A percentile compares a stretch with the other conserved stretches of the same genome.
Evolutionary conservation across 2,329 filamentous ascomycete species (phyloP).

Genomic region (Penicillium paneum): DNA sequence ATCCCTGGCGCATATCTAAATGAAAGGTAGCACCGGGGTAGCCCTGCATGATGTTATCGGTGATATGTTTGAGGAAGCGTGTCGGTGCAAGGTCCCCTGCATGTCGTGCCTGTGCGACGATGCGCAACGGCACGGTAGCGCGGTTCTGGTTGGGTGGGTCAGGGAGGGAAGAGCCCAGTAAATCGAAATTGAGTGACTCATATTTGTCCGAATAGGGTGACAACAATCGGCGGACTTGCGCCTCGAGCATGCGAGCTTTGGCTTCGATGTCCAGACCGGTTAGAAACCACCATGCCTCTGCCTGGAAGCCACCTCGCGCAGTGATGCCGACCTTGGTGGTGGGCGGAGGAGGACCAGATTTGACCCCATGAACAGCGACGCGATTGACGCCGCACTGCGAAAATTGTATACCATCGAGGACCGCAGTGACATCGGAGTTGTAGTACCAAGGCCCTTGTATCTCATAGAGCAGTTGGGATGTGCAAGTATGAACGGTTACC

Average conservation of each 20-base stretch:
- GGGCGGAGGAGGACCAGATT: slow-evolving; percentile 45
- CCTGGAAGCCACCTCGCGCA: slow-evolving; percentile 47
- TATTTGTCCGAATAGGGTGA: slow-evolving; percentile 32
- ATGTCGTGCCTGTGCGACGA: slow-evolving; percentile 47
- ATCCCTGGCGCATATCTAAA: slow-evolving; percentile 33
- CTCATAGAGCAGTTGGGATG: slow-evolving; percentile 54
- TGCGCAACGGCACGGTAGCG: slow-evolving; percentile 41
- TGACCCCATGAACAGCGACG: slow-evolving; percentile 49
- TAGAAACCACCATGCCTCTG: slow-evolving; percentile 46
- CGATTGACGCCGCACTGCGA: slow-evolving; percentile 51
- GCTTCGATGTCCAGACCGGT: slow-evolving; percentile 45
- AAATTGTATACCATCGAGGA: slow-evolving; percentile 52
- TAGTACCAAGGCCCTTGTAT: slow-evolving; percentile 57
- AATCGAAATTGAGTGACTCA: slow-evolving; percentile 31
- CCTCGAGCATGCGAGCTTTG: slow-evolving; percentile 47
- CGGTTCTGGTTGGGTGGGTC: slow-evolving; percentile 43
- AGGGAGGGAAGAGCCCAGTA: slow-evolving; percentile 28
- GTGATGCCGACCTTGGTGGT: slow-evolving; percentile 53
- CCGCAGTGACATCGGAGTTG: slow-evolving; percentile 56
- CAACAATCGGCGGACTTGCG: slow-evolving; percentile 43
- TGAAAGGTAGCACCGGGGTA: slow-evolving; percentile 39
- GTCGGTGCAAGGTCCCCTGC: slow-evolving; percentile 34
- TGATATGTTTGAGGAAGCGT: slow-evolving; percentile 37
- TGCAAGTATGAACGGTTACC: slow-evolving; percentile 50
- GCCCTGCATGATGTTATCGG: slow-evolving; percentile 42